Base-by-base conservation (phyloP, 2,329 filamentous ascomycete genomes). In the Colletotrichum kahawae region DNA sequence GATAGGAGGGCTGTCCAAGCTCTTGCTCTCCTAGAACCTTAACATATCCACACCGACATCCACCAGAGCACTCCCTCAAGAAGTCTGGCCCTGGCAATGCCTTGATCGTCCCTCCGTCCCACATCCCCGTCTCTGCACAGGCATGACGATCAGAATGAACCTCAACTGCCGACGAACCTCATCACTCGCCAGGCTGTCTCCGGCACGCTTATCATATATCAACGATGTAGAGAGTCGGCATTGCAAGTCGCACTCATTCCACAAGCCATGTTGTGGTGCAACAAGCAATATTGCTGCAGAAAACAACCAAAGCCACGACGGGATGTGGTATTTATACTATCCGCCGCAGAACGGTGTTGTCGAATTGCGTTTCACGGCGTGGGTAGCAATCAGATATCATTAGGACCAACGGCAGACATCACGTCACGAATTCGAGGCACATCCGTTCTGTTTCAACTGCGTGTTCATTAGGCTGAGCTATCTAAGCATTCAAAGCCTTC, bases 401-500 rank as follows among this genome's bases (percentile, higher is more conserved):
- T 21, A 21, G 21, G 21, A 21, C 21, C 21, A 24, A 24, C 4
- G 24, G 24, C 3, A 59, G 24, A 18, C 4, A 18, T 62, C 36
- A 29, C 31, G 3, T 33, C 7, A 8, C 21, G 1, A 12, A 10
- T n/a, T 3, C 7, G 8, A 7, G 16, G 51, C 18, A 24, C 18
- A n/a, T 1, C 16, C 2, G 14, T 54, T 34, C 33, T 56, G 18
- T 65, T 33, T 54, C 57, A 68, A 75, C 66, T 75, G 33, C 70
- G 54, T 76, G 18, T 67, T 74, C 62, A 73, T 76, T 77, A 66
- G 75, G 75, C 75, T 33, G 73, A 76, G 75, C 75, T 77, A 74
- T 77, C 75, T 77, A 77, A 77, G 73, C 75, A 70, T 73, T 77
- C 75, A 65, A 76, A 76, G 75, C 73, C 75, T 65, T 54, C 27